phyloP scores from a whole-genome alignment of 202 grass and related monocot genomes.

The Tripidium arundinaceum region DNA sequence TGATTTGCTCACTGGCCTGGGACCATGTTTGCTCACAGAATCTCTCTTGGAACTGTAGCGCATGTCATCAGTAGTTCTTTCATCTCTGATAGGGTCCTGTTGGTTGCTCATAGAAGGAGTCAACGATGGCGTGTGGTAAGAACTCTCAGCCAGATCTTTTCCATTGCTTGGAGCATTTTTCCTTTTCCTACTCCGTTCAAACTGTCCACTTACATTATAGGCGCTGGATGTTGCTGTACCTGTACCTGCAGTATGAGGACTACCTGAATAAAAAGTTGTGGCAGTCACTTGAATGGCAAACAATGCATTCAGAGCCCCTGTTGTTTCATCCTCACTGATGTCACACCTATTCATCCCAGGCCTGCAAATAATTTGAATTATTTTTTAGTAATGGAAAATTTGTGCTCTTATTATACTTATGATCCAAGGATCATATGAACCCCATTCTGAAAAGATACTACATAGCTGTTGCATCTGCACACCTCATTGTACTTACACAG shows the following conservation, averaged over 20 bases:
- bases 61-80: constrained; percentile 34
- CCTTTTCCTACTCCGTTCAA: constrained; percentile 45
- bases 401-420: not conserved
- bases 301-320: constrained; percentile 55
- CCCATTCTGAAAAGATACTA: too few species aligned
- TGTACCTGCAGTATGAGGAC: constrained; percentile 17
- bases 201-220: constrained; percentile 35
- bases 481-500: not conserved
- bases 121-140: constrained; percentile 5
- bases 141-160: constrained; percentile 11
- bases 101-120: constrained; percentile 34
- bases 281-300: constrained; percentile 37
- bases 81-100: constrained; percentile 14
- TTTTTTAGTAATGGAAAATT: not conserved
- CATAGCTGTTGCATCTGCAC: too few species aligned
- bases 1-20: constrained; percentile 34
- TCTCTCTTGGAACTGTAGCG: constrained; percentile 21
- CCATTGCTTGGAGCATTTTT: constrained; percentile 39
- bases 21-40: constrained; percentile 16
- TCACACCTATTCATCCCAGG: constrained; percentile 74
- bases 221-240: constrained; percentile 13
- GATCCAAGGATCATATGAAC: not conserved
- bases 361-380: constrained; percentile 47
- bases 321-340: constrained; percentile 71
- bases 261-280: constrained; percentile 16